Conservation (phyloP, 148 eudicot genomes). For the Heliamphora exappendiculata region DNA sequence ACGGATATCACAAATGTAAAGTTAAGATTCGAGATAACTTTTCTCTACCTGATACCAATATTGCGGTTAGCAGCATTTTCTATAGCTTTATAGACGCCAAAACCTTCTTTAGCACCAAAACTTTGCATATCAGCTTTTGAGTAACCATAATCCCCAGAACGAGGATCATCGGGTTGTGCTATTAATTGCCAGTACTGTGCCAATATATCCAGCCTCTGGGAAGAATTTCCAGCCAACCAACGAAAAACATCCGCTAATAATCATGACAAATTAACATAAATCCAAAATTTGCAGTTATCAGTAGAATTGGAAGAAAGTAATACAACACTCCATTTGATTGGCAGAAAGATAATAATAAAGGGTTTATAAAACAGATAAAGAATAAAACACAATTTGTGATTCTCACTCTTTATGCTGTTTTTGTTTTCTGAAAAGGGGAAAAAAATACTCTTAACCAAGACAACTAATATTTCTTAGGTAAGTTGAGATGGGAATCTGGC, state of each 20-base stretch:
- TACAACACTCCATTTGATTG: not conserved
- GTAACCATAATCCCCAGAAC: slow-evolving; percentile 86
- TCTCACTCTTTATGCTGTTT: not conserved
- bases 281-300: not conserved
- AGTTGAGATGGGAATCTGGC: not conserved
- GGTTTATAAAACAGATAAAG: not conserved
- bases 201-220: slow-evolving; percentile 60
- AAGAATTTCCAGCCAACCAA: slow-evolving; percentile 90
- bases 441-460: not conserved
- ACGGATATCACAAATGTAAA: not conserved
- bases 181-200: slow-evolving; percentile 88
- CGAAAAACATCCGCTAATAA: slow-evolving; percentile 68
- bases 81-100: slow-evolving; percentile 50
- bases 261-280: slow-evolving; percentile 6
- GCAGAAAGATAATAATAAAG: not conserved
- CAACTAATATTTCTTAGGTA: not conserved
- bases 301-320: not conserved
- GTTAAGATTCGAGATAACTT: not conserved
- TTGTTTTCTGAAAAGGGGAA: not conserved
- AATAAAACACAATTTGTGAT: not conserved
- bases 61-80: slow-evolving; percentile 78
- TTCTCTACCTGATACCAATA: slow-evolving; percentile 50
- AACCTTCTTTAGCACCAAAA: slow-evolving; percentile 73
- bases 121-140: slow-evolving; percentile 57
- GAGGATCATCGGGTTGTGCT: slow-evolving; percentile 61